phyloP scores from a whole-genome alignment of 2,329 filamentous ascomycete genomes.

The Didymella segeticola region DNA sequence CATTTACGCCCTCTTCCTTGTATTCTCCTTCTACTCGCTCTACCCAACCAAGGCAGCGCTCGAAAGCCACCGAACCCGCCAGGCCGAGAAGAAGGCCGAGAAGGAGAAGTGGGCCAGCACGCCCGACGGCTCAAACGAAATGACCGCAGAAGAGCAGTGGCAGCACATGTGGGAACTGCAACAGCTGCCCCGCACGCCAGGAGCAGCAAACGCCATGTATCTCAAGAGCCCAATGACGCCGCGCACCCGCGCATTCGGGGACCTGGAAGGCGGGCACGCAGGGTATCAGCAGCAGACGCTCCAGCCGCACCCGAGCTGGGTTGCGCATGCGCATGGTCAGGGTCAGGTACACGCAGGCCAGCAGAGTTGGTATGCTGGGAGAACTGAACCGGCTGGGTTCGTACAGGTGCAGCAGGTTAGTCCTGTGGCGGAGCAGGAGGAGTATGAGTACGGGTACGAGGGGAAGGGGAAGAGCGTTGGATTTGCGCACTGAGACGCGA shows the following conservation, averaged over 20 bases:
- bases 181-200: conserved; percentile 46
- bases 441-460: conserved; percentile 25
- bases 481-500: conserved; percentile 12
- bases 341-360: background rate
- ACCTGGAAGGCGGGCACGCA: conserved; percentile 28
- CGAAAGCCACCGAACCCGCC: conserved; percentile 29
- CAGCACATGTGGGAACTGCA: conserved; percentile 53
- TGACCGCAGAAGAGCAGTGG: conserved; percentile 49
- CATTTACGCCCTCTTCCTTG: conserved; percentile 66
- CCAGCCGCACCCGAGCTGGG: conserved; percentile 9
- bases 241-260: conserved; percentile 42
- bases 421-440: conserved; percentile 30
- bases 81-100: conserved; percentile 44
- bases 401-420: conserved; percentile 24
- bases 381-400: conserved; percentile 17
- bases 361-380: conserved; percentile 17
- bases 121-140: conserved; percentile 37
- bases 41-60: conserved; percentile 51
- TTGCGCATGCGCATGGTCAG: conserved; percentile 13
- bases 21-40: conserved; percentile 64
- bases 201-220: conserved; percentile 33
- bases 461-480: conserved; percentile 31
- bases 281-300: background rate
- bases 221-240: conserved; percentile 42
- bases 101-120: conserved; percentile 44